Conservation (phyloP, 2,329 filamentous ascomycete genomes). For the Elsinoe necatrix region DNA sequence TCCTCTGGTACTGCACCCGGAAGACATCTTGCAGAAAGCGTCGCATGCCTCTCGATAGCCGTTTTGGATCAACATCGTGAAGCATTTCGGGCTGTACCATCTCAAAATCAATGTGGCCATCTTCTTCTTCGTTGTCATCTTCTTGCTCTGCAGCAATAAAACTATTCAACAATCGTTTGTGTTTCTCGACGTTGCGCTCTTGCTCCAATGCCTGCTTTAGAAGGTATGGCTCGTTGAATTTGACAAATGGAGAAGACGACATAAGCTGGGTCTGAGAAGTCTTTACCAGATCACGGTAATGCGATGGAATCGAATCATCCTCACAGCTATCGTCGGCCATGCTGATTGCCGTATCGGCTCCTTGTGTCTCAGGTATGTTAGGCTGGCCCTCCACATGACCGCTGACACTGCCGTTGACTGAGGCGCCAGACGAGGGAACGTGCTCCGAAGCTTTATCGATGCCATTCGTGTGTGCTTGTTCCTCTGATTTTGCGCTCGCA, state of each 20-base stretch:
- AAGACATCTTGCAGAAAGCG: slow-evolving; percentile 92
- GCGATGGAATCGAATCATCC: slow-evolving; percentile 55
- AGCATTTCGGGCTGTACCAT: slow-evolving; percentile 95
- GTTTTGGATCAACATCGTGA: slow-evolving; percentile 70
- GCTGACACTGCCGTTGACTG: neutral
- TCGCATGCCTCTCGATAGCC: slow-evolving; percentile 81
- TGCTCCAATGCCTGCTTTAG: slow-evolving; percentile 87
- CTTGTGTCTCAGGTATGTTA: neutral
- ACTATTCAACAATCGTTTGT: slow-evolving; percentile 76
- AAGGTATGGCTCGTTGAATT: slow-evolving; percentile 87
- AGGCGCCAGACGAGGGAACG: neutral
- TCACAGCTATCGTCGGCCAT: slow-evolving; percentile 28
- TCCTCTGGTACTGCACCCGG: slow-evolving; percentile 93
- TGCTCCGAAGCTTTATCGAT: neutral
- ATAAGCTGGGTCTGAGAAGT: slow-evolving; percentile 89
- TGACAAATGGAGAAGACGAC: slow-evolving; percentile 92
- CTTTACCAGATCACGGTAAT: slow-evolving; percentile 89
- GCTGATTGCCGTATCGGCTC: neutral
- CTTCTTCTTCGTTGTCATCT: slow-evolving; percentile 28
- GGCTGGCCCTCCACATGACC: neutral
- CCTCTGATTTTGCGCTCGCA: neutral
- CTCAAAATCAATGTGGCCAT: slow-evolving; percentile 55
- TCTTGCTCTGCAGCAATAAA: slow-evolving; percentile 37
- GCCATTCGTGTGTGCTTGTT: neutral
- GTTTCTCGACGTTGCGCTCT: slow-evolving; percentile 71